Percentiles rank a stretch among this genome's conserved stretches.
phyloP scores from a whole-genome alignment of 2,329 filamentous ascomycete genomes.

The Epichloe baconii region DNA sequence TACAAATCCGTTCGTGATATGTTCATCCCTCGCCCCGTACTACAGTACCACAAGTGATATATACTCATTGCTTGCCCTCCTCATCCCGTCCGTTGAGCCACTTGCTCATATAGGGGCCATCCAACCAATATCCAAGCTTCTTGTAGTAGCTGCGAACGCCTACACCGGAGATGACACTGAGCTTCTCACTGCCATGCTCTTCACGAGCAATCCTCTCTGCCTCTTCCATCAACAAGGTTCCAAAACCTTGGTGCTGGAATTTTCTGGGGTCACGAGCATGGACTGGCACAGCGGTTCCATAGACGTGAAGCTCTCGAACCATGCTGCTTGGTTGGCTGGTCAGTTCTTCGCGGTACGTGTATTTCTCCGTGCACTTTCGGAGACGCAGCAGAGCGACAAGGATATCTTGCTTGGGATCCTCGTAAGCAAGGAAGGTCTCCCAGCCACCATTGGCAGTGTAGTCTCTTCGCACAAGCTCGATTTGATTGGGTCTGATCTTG shows the following conservation, averaged over 20 bases:
- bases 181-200: constrained; percentile 87
- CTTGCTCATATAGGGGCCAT: constrained; percentile 75
- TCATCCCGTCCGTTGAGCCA: constrained; percentile 38
- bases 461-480: constrained; percentile 87
- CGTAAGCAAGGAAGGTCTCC: constrained; percentile 97
- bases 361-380: constrained; percentile 79
- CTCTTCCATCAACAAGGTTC: constrained; percentile 93
- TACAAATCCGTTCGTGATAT: not conserved
- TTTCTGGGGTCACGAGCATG: constrained; percentile 91
- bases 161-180: constrained; percentile 95
- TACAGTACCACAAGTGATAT: not conserved
- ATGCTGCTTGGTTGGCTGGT: constrained; percentile 77
- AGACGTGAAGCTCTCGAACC: constrained; percentile 90
- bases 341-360: constrained; percentile 85
- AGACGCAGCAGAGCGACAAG: constrained; percentile 80
- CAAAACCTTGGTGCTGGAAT: constrained; percentile 97
- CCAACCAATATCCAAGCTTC: constrained; percentile 83
- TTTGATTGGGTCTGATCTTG: constrained; percentile 92
- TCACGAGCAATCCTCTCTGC: constrained; percentile 89
- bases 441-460: constrained; percentile 93
- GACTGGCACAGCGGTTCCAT: constrained; percentile 92
- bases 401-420: constrained; percentile 97
- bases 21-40: not conserved
- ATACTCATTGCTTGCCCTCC: constrained; percentile 2
- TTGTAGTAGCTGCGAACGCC: constrained; percentile 92